Evolutionary conservation across 768 basidiomycete species (phyloP).

Genomic region (Boletus sp.): DNA sequence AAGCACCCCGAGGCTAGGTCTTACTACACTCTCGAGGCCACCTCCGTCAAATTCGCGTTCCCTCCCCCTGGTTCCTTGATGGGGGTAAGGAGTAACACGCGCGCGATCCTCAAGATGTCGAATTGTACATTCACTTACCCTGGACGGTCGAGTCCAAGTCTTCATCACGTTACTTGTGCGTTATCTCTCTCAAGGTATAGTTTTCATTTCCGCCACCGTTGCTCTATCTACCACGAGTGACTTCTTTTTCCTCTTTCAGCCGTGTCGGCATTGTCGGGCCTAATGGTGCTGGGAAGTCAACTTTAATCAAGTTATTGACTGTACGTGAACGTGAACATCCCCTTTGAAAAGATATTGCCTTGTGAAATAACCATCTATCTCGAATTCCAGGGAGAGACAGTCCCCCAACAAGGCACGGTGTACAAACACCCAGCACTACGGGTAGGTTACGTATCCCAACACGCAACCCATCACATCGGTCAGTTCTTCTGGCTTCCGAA

Average conservation of each 20-base stretch:
- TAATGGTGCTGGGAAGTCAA: conserved; percentile 96
- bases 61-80: conserved; percentile 93
- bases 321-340: conserved; percentile 37
- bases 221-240: conserved; percentile 11
- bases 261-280: conserved; percentile 91
- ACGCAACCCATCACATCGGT: conserved; percentile 96
- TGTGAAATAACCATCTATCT: conserved; percentile 8
- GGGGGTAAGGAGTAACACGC: conserved; percentile 94
- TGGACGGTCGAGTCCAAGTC: conserved; percentile 71
- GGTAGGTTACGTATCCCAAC: conserved; percentile 96
- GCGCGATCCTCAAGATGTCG: conserved; percentile 90
- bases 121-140: conserved; percentile 95
- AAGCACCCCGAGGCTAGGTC: conserved; percentile 91
- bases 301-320: conserved; percentile 90
- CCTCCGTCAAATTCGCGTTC: conserved; percentile 92
- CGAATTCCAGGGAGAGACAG: conserved; percentile 78
- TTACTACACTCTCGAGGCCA: conserved; percentile 94
- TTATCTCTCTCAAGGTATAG: conserved; percentile 84
- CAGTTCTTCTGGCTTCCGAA: conserved; percentile 18
- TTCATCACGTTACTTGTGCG: conserved; percentile 87
- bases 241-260: conserved; percentile 40
- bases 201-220: conserved; percentile 23
- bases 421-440: conserved; percentile 93
- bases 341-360: neutral
- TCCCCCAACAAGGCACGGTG: conserved; percentile 86